A percentile compares a stretch with the other conserved stretches of the same genome.
Conservation (phyloP, 2,329 filamentous ascomycete species). For the Colletotrichum sp. region DNA sequence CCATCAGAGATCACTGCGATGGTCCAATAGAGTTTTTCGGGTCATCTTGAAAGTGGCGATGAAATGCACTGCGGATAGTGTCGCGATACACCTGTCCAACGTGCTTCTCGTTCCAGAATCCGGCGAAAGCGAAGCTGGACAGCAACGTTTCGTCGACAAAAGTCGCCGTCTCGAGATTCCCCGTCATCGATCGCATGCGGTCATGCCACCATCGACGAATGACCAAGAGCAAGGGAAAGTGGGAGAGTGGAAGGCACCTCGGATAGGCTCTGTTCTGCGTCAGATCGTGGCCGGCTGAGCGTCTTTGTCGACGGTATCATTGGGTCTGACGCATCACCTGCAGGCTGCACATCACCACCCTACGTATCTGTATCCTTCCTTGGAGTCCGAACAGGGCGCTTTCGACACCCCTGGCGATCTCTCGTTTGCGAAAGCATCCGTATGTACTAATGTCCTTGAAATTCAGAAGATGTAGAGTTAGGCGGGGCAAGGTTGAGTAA, state of each 20-base stretch:
- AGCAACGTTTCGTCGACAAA: not conserved
- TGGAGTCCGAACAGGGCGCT: not conserved
- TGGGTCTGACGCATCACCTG: not conserved
- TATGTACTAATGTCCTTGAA: not conserved
- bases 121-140: not conserved
- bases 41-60: not conserved
- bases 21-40: not conserved
- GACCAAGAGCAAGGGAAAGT: not conserved
- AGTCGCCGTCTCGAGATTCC: not conserved
- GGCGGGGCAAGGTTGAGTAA: not conserved
- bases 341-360: not conserved
- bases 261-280: not conserved
- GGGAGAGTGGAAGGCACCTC: not conserved
- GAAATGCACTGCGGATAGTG: not conserved
- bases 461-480: not conserved
- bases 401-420: not conserved
- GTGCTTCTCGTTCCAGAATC: not conserved
- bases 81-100: constrained; percentile 1
- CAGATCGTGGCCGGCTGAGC: not conserved
- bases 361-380: not conserved
- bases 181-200: not conserved
- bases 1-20: not conserved
- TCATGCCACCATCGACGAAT: not conserved
- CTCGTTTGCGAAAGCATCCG: not conserved
- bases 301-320: not conserved